Conservation (phyloP, 2,329 filamentous ascomycete genomes). For the Diaporthe velutina region DNA sequence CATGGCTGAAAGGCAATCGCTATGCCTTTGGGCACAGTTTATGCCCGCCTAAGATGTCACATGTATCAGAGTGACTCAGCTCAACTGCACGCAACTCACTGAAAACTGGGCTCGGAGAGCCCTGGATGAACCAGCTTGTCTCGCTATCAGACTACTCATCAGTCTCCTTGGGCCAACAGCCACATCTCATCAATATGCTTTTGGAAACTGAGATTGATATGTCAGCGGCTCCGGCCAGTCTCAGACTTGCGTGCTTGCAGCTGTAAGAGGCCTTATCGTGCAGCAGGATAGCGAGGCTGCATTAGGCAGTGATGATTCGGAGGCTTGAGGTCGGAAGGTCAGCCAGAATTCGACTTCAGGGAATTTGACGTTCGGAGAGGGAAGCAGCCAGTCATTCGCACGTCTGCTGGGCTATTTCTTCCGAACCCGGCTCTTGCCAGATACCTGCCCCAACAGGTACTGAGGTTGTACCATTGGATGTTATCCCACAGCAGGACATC, state of each 20-base stretch:
- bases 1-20: neutral
- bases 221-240: neutral
- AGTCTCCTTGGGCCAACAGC: too few species aligned
- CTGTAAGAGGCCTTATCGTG: neutral
- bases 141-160: neutral
- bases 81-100: neutral
- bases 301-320: conserved; percentile 13
- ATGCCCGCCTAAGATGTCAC: neutral
- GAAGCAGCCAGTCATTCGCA: neutral
- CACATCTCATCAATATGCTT: neutral
- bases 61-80: conserved; percentile 1
- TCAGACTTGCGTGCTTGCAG: too few species aligned
- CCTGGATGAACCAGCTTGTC: neutral
- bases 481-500: too few species aligned
- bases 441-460: too few species aligned
- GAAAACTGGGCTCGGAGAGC: neutral
- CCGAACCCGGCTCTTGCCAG: neutral
- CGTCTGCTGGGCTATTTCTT: neutral
- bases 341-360: too few species aligned
- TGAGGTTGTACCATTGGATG: too few species aligned
- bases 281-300: neutral
- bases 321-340: neutral
- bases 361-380: too few species aligned
- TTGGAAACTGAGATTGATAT: neutral
- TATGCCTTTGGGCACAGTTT: neutral